Evolutionary conservation across 768 basidiomycete species (phyloP), one percentile per base, ranked within the genome.

Genomic region (Saitozyma podzolica): DNA sequence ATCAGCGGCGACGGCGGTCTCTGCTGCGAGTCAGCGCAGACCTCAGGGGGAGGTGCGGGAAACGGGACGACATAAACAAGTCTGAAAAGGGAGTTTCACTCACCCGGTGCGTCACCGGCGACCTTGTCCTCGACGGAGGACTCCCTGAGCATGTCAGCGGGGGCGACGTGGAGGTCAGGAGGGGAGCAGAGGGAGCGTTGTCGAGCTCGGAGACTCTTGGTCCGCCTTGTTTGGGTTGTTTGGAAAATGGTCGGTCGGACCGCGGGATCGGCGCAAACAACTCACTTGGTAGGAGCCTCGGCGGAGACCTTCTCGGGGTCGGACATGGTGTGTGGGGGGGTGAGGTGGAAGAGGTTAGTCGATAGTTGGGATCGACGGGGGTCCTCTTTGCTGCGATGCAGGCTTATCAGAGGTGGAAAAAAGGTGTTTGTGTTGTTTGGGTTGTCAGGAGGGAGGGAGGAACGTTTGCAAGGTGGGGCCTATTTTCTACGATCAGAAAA

Each of bases 231-330:
- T 29, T 29, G 40, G 39, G 40, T 42, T n/a, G 56, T 17, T 17
- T 13, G 43, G 40, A 57, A 39, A 47, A 14, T 29, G 29, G 29
- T 29, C 29, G 29, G 29, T 29, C 29, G 29, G n/a, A n/a, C n/a
- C n/a, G n/a, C n/a, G n/a, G 29, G 29, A 29, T 29, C 29, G 29
- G 29, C 29, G 29, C 29, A 29, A 56, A 10, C 45, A 20, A 68
- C 73, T 69, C 58, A 75, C 75, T 77, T 77, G 65, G 59, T 61
- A 64, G 74, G 74, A 64, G 58, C 70, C 63, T 72, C 72, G 62
- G 69, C 72, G 56, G 62, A 57, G 61, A 62, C 64, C 56, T 77
- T 77, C 56, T 74, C 73, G 59, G 71, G 65, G 54, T 59, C 47
- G 19, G 67, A 65, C 67, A 68, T 71, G 51, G 41, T 66, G 64